A percentile compares a stretch with the other conserved stretches of the same genome.
phyloP scores from a whole-genome alignment of 2,329 filamentous ascomycete genomes.

The Madurella mycetomatis region DNA sequence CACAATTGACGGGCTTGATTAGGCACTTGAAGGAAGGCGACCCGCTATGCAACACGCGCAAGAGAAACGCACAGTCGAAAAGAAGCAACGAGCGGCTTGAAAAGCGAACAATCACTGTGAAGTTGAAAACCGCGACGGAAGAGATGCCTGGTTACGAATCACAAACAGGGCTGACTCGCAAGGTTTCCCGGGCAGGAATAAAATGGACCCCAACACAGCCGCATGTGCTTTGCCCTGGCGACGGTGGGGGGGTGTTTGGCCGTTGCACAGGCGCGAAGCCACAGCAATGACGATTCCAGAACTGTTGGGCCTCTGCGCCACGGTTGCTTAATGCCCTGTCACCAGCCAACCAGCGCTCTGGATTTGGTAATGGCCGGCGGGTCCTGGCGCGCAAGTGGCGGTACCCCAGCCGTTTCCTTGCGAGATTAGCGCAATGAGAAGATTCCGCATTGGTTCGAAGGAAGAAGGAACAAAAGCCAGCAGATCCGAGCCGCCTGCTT shows the following conservation, averaged over 20 bases:
- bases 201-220: conserved; percentile 20
- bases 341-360: background rate
- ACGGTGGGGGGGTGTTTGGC: conserved; percentile 8
- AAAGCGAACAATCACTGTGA: background rate
- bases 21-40: background rate
- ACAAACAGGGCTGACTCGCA: conserved; percentile 11
- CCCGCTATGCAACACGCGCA: background rate
- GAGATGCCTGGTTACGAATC: conserved; percentile 1
- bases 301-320: background rate
- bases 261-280: conserved; percentile 12
- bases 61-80: background rate
- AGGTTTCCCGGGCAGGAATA: conserved; percentile 3
- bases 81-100: background rate
- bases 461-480: too few relatives aligned
- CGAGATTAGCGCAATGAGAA: too few relatives aligned
- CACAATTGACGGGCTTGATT: background rate
- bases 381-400: too few relatives aligned
- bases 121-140: background rate
- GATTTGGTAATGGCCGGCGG: too few relatives aligned
- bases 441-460: too few relatives aligned
- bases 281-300: conserved; percentile 15
- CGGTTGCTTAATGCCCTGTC: background rate
- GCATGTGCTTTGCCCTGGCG: conserved; percentile 16
- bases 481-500: too few relatives aligned
- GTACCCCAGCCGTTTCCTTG: too few relatives aligned